These are phyloP conservation scores for Macrophomina pseudophaseolina DNA, from an alignment of 2,329 filamentous ascomycete genomes.

Conservation along the genomic window DNA sequence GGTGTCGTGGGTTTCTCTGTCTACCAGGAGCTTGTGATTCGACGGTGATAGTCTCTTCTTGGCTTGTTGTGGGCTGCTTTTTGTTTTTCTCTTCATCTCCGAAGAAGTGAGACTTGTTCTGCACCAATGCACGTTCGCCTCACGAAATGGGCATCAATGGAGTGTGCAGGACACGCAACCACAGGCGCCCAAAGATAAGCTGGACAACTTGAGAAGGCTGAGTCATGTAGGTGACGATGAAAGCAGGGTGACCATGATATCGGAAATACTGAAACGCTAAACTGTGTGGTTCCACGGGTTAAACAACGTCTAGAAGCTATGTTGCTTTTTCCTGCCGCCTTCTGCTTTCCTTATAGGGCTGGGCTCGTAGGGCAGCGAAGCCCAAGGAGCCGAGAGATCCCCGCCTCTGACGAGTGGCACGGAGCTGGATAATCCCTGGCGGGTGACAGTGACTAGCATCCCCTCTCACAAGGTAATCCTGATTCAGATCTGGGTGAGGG, in stretches of 20 bases:
- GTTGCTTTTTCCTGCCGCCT: conserved; percentile 6
- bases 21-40: background rate
- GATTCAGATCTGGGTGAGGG: background rate
- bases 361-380: conserved; percentile 6
- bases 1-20: background rate
- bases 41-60: too few species aligned
- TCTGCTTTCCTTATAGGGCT: conserved; percentile 1
- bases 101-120: conserved; percentile 9
- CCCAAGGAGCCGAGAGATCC: background rate
- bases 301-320: background rate
- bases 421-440: background rate
- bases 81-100: background rate
- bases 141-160: conserved; percentile 3
- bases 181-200: background rate
- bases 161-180: background rate
- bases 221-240: background rate
- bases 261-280: conserved; percentile 5
- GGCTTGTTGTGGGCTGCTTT: background rate
- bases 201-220: background rate
- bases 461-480: background rate
- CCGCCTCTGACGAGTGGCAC: background rate
- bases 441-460: conserved; percentile 1
- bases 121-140: conserved; percentile 9
- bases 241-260: background rate
- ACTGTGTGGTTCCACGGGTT: background rate